Evolutionary conservation across 306 rosid genomes (phyloP), one percentile per base, ranked within the genome.

Genomic region (Inga laurina): DNA sequence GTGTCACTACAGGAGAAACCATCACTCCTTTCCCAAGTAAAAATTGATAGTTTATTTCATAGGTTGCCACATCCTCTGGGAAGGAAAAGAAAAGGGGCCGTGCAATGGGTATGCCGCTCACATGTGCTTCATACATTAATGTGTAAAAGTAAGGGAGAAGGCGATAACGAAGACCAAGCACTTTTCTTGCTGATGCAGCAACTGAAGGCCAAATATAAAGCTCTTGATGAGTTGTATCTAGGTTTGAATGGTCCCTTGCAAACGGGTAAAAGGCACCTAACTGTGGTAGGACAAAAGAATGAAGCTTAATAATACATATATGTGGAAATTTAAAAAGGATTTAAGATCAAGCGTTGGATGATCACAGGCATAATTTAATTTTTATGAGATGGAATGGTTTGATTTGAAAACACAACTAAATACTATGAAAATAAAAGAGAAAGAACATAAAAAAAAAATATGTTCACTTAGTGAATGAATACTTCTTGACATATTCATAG

Each of bases 221-320:
- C 90, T 95, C 98, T 89, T 86, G 98, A 49, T 91, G 90, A 68
- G 35, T 86, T 8, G 91, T 48, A 14, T 0, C 16, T 79, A 24
- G 85, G 0, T 3, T 90, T 0, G 98, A 90, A 87, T 95, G 98
- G 85, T 93, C 98, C 88, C 98, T 92, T 5, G 98, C 74, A 84
- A 95, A 93, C 4, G 98, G 98, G 77, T 95, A 93, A 81, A 95
- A 93, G 14, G 98, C 97, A 35, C 98, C 98, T 68, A 95, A 84
- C 98, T 95, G 68, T 35, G 88, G 27, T 15, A 4, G 67, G 22
- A 54, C 24, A 74, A 61, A 12, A 48, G 30, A 78, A 48, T 18
- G 27, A 19, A 45, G 27, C 79, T 24, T 52, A 22, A 4, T n/a
- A 14, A 12, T 71, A 44, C 68, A 27, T 21, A 16, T 5, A 5